Base-by-base conservation (phyloP, 768 basidiomycete species). In the Peribolospora baueri region DNA sequence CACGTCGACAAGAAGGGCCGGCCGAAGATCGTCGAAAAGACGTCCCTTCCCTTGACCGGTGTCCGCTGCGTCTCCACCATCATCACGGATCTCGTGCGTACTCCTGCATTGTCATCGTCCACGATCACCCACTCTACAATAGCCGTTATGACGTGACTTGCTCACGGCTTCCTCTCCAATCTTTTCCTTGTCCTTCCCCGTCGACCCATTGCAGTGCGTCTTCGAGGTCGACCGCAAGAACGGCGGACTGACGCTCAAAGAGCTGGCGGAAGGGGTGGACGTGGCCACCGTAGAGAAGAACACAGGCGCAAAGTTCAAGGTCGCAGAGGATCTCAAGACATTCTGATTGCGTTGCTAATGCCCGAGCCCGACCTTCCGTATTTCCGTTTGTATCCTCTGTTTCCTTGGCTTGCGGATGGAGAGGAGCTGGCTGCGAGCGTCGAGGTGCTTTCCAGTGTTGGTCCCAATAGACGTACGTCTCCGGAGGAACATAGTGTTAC, bases 1-100 rank as follows among this genome's bases (percentile, higher is more conserved):
- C 88, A 91, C 68, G 77, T 77, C 63, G 81, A 84, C 48, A 87
- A 85, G 70, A 80, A 85, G 62, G 90, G 87, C 46, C 79, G 77
- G 61, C 81, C 82, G 42, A 95, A 95, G 73, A 81, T 95, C 56
- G 72, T 91, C 37, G 59, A 61, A 62, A 68, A 80, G 63, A 93
- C 90, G 62, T 70, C 72, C 3, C 76, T 95, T 49, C 90, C 90
- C 11, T 71, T 90, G 48, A 95, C 90, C 0, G 90, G 90, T 11
- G 84, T 84, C 14, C 73, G 81, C 45, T 75, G 82, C 40, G 84
- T 93, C 57, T 86, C 84, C 70, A 79, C 79, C 57, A 88, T 95
- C 64, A 79, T 95, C 69, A 93, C 90, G 1, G 90, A 95, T 63
- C 75, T 93, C 25, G 81, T 78, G 56, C 47, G 60, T 39, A 25